Percentiles rank a stretch among this genome's conserved stretches.
These are phyloP conservation scores for Blakeslea trispora DNA, from an alignment of 371 early-diverging fungal genomes.

Conservation along the genomic window DNA sequence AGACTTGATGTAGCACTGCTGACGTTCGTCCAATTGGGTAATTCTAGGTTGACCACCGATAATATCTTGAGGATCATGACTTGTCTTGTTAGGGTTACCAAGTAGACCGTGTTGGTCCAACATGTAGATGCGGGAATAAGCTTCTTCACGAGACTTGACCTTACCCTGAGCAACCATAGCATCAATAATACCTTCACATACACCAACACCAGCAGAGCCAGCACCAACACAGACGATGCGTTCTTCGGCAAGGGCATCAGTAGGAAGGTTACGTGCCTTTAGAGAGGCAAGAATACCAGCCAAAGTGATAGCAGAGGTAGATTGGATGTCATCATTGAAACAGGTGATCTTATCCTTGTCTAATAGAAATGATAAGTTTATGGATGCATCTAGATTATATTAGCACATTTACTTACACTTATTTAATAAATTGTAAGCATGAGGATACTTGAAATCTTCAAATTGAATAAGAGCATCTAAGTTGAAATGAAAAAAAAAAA, in stretches of 20 bases:
- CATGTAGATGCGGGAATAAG: slow-evolving; percentile 57
- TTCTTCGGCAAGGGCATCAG: slow-evolving; percentile 43
- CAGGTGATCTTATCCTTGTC: slow-evolving; percentile 59
- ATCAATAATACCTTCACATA: slow-evolving; percentile 65
- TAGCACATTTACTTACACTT: slow-evolving; percentile 40
- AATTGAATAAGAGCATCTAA: slow-evolving; percentile 56
- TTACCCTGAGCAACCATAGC: slow-evolving; percentile 61
- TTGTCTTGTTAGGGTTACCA: slow-evolving; percentile 44
- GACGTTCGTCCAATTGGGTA: slow-evolving; percentile 50
- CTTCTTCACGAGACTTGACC: slow-evolving; percentile 57
- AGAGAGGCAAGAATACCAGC: slow-evolving; percentile 66
- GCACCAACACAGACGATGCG: slow-evolving; percentile 67
- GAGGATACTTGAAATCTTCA: slow-evolving; percentile 57
- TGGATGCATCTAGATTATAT: too few species aligned
- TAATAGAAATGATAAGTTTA: slow-evolving; percentile 10
- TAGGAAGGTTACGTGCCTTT: slow-evolving; percentile 50
- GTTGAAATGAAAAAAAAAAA: too few species aligned
- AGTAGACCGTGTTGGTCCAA: slow-evolving; percentile 55
- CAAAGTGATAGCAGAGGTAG: slow-evolving; percentile 62
- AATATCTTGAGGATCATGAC: slow-evolving; percentile 20
- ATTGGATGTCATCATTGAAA: slow-evolving; percentile 72
- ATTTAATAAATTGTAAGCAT: slow-evolving; percentile 62
- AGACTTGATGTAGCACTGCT: slow-evolving; percentile 53
- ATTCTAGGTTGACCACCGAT: slow-evolving; percentile 16
- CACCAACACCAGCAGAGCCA: slow-evolving; percentile 70